Evolutionary conservation across 805 yeast species (phyloP).

Genomic region (Cyberlindnera subsufficiens): DNA sequence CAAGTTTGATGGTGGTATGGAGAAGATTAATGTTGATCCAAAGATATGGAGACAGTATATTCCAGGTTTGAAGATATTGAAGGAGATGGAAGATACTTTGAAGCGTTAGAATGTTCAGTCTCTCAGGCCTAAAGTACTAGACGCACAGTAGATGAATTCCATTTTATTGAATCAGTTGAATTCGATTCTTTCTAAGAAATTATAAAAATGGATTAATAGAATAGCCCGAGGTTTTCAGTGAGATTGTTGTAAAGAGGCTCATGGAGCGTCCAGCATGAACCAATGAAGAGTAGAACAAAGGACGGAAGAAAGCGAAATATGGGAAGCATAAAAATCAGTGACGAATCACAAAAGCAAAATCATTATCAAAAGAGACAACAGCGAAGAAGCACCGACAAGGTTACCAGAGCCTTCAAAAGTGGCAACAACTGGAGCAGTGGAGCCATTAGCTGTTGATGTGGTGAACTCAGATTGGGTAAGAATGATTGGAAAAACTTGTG

Average conservation of each 20-base stretch:
- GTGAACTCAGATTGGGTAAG: not conserved
- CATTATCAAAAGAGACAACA: constrained; percentile 1
- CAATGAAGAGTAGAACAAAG: too few relatives aligned
- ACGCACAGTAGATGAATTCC: too few relatives aligned
- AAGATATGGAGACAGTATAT: constrained; percentile 9
- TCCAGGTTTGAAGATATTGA: constrained; percentile 14
- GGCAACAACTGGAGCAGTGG: constrained; percentile 1
- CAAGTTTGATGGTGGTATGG: constrained; percentile 23
- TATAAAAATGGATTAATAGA: too few relatives aligned
- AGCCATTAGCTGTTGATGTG: not conserved
- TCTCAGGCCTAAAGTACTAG: too few relatives aligned
- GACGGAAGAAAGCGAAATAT: not conserved
- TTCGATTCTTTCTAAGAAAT: too few relatives aligned
- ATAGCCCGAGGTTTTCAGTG: too few relatives aligned
- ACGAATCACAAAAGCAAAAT: not conserved
- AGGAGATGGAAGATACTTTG: constrained; percentile 9
- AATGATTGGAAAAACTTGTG: not conserved
- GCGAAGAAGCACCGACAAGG: constrained; percentile 1
- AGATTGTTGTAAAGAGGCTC: too few relatives aligned
- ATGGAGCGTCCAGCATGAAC: too few relatives aligned
- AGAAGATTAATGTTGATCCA: constrained; percentile 3
- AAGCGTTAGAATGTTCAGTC: too few relatives aligned
- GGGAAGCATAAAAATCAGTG: not conserved
- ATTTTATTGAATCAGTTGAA: too few relatives aligned
- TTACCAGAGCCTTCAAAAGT: constrained; percentile 2